Conservation (phyloP, 495 filamentous ascomycete species). For the Trypethelium eluteriae region DNA sequence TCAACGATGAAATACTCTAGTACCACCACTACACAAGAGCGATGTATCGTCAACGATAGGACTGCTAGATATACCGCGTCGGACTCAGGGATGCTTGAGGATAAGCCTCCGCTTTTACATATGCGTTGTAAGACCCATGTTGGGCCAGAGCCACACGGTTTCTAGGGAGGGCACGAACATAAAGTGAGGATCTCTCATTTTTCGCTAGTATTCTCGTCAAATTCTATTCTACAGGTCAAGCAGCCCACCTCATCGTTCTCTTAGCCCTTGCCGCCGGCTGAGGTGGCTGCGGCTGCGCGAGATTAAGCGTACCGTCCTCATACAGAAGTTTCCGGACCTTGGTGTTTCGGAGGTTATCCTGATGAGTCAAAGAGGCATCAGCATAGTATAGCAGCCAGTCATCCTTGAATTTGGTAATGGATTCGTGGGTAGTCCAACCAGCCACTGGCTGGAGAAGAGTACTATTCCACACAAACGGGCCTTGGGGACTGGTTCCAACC, state of each 20-base stretch:
- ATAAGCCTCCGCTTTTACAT: neutral
- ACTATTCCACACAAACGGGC: conserved; percentile 63
- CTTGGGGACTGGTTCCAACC: conserved; percentile 50
- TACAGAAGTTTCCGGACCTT: conserved; percentile 68
- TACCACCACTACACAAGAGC: too few relatives aligned
- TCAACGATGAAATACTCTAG: too few relatives aligned
- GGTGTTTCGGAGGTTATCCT: conserved; percentile 58
- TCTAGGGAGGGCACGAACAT: neutral
- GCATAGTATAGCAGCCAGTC: conserved; percentile 69
- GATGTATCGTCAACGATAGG: too few relatives aligned
- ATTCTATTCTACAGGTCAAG: neutral
- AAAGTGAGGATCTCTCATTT: neutral
- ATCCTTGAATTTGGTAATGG: conserved; percentile 62
- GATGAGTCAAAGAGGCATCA: conserved; percentile 57
- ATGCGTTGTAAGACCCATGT: neutral
- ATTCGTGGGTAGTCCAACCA: conserved; percentile 75
- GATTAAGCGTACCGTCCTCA: conserved; percentile 51
- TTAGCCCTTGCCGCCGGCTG: neutral
- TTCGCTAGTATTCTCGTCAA: neutral
- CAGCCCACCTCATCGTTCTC: neutral
- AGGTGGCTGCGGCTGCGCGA: conserved; percentile 27
- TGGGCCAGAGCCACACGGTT: neutral
- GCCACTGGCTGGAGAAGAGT: conserved; percentile 65
- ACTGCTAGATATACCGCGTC: too few relatives aligned
- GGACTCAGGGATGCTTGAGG: too few relatives aligned